Evolutionary conservation across 2,329 filamentous ascomycete species (phyloP), one percentile per base, ranked within the genome.

Genomic region (Diaporthe sp.): DNA sequence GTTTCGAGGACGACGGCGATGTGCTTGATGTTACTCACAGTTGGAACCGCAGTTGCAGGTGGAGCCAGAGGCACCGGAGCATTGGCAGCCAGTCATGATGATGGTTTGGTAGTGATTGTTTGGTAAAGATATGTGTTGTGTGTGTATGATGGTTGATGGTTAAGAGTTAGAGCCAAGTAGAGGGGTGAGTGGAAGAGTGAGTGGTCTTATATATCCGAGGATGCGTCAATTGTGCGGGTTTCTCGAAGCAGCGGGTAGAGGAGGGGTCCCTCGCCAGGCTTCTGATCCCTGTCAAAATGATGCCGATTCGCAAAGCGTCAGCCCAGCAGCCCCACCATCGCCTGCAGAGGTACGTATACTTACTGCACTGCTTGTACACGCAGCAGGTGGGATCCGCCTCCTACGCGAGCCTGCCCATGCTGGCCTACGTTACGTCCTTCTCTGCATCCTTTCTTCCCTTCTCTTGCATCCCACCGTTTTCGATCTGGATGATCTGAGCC

Each of bases 31-130:
- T 9, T 0, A 66, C 67, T 71, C 22, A 71, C 54, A 72, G 58
- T 45, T 64, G 38, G 17, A 8, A 19, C 52, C 58, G 54, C 68
- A 74, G 54, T 72, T 68, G 70, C 75, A 76, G 54, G 45, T n/a
- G 5, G 38, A 28, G 30, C 72, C 71, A 4, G 71, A 67, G 30
- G 71, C 42, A n/a, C n/a, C n/a, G 40, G 72, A 68, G 68, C 74
- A 76, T 45, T 74, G 33, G 60, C 73, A 74, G 47, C 68, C 72
- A 74, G 75, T 38, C 75, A 76, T 76, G 60, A 47, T 74, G 68
- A 68, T 71, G 55, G 42, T 38, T 74, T 28, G 22, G 42, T 30
- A 38, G 35, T 54, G 19, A 33, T 45, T 30, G 15, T 40, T 68
- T 42, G 55, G 17, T 33, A 54, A 28, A 7, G 17, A 9, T 28